Evolutionary conservation across 1,284 basidiomycete genomes (phyloP).

Genomic region (Pseudozyma tsukubaensis): DNA sequence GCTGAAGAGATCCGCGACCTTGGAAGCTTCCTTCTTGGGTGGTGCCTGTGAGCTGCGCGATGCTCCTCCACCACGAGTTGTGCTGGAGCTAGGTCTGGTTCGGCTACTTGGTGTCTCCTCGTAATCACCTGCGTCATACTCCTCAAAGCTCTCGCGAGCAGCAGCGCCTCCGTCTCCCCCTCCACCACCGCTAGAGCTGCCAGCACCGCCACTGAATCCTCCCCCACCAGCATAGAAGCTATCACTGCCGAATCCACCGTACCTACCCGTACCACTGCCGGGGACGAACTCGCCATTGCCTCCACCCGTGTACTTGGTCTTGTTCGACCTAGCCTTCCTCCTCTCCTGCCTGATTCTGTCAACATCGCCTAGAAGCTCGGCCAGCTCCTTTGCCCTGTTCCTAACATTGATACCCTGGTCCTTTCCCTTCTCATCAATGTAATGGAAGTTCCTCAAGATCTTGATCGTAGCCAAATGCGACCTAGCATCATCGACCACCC

Average conservation of each 20-base stretch:
- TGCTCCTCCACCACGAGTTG: constrained; percentile 19
- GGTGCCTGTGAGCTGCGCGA: constrained; percentile 27
- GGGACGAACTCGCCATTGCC: constrained; percentile 83
- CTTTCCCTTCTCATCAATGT: constrained; percentile 98
- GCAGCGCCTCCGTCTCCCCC: constrained; percentile 71
- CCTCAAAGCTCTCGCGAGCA: constrained; percentile 75
- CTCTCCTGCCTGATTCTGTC: constrained; percentile 90
- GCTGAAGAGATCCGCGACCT: constrained; percentile 78
- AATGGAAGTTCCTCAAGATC: constrained; percentile 97
- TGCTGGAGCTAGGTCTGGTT: constrained; percentile 26
- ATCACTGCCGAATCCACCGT: constrained; percentile 86
- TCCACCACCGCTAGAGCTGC: constrained; percentile 72
- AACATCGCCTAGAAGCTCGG: constrained; percentile 87
- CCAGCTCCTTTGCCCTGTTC: constrained; percentile 91
- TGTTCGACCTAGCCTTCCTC: constrained; percentile 92
- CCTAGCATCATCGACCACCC: constrained; percentile 96
- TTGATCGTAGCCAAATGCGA: constrained; percentile 95
- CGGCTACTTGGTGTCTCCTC: constrained; percentile 73
- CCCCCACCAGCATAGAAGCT: constrained; percentile 71
- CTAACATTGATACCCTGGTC: constrained; percentile 99
- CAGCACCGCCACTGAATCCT: constrained; percentile 71
- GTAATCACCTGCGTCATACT: constrained; percentile 96
- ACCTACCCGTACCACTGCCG: constrained; percentile 74
- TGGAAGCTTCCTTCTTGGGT: constrained; percentile 61
- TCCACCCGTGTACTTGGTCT: constrained; percentile 87